Base-by-base conservation (phyloP, 2,329 filamentous ascomycete genomes). In the Ciborinia camelliae region DNA sequence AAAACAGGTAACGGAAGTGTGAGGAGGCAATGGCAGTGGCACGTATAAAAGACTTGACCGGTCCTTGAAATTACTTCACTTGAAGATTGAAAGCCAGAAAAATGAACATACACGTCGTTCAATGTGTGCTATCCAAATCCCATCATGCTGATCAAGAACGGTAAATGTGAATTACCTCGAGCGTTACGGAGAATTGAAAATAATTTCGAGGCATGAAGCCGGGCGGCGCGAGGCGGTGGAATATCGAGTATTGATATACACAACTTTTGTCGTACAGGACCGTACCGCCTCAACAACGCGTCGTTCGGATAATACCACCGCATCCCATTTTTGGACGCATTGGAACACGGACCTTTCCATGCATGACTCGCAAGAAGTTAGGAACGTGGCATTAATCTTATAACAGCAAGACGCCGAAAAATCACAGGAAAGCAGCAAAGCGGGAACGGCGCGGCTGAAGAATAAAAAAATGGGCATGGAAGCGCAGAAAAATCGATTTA, bases 281-380 rank as follows among this genome's bases (percentile, higher is more conserved):
- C 20, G 52, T 15, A 35, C 18, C 18, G 51, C 61, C 37, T 39
- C 59, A 45, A 62, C 20, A 30, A 28, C 18, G 30, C 51, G 39
- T 57, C 45, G 26, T 39, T 53, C 51, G 55, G 55, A 26, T 32
- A 35, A 59, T 47, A 48, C 41, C 30, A 30, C 23, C 23, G 23
- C 32, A 63, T 63, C 62, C 62, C 62, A 63, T 53, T 59, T 32
- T 63, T 59, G 62, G 62, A 63, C 48, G 53, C 52, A 63, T 43
- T 63, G 43, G 26, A 51, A 58, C 62, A 59, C 62, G 32, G 62
- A 39, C 53, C 28, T 48, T 59, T 39, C 51, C 26, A 63, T 41
- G 62, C 52, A 63, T 63, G 62, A 63, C 62, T 63, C 62, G 62
- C 43, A 58, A 63, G 43, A 59, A 47, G 8, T 8, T 47, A 47